Base-by-base conservation (phyloP, 768 basidiomycete species). In the Strobilomyces confusus region DNA sequence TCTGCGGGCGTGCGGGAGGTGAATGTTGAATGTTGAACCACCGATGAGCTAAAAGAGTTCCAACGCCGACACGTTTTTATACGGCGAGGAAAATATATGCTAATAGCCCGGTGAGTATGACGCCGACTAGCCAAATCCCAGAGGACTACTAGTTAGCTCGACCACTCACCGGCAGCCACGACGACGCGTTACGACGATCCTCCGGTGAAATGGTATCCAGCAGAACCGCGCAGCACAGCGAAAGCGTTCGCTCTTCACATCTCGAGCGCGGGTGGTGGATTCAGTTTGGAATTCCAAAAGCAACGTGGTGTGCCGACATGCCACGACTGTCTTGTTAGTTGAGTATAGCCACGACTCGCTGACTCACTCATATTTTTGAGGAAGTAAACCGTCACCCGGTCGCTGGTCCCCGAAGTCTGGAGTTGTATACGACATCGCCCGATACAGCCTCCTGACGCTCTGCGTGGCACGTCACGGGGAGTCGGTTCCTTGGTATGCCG, bases 21-120 rank as follows among this genome's bases (percentile, higher is more conserved):
- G 19, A 6, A 34, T 30, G 43, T n/a, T n/a, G n/a, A n/a, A n/a
- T n/a, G n/a, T n/a, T n/a, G n/a, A 26, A 8, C 26, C 26, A 8
- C 26, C 26, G 8, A 8, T 26, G 26, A 26, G 8, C 26, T 26
- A 26, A n/a, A n/a, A 26, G 26, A 26, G 8, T 26, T 26, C 26
- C 36, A 19, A 26, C 32, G 26, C 44, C 38, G 42, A 8, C 14
- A 30, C 15, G 14, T 30, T 44, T 57, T 63, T 63, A 65, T 63
- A 54, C 14, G 42, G 20, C 30, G 32, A 26, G 26, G 41, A 8
- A 49, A 62, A 50, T 49, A 26, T 23, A 60, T 44, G 34, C 19
- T 33, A 17, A 38, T 34, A 46, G 25, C 43, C 29, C 20, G 33
- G 13, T 14, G 36, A 15, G 37, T 41, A 61, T 64, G 61, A 51